Conservation (phyloP, 495 filamentous ascomycete genomes). For the Aspergillus sclerotiicarbonarius region DNA sequence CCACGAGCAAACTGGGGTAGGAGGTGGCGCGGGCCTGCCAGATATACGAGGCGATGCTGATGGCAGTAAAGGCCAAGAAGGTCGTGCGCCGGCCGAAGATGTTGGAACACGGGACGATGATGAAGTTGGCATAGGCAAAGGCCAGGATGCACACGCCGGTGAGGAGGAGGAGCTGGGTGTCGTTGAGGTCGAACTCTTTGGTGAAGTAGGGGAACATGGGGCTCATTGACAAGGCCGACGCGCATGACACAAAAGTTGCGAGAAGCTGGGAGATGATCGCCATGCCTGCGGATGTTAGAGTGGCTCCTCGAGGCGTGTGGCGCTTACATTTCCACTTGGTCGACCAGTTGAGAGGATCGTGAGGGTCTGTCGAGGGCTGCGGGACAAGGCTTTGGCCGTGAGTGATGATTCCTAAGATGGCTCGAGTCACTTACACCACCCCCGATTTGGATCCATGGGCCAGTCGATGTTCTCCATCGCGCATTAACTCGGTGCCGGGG, state of each 20-base stretch:
- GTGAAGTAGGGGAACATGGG: conserved; percentile 51
- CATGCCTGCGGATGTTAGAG: conserved; percentile 11
- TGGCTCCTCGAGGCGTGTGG: not conserved
- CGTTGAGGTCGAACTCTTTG: conserved; percentile 43
- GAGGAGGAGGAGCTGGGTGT: conserved; percentile 45
- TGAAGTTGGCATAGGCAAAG: conserved; percentile 53
- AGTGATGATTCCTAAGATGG: not conserved
- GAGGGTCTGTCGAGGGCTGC: not conserved
- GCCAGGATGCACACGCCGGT: conserved; percentile 53
- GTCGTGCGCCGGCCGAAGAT: conserved; percentile 54
- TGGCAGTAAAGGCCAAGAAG: conserved; percentile 45
- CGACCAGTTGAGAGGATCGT: not conserved
- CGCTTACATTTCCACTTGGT: not conserved
- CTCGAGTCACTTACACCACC: not conserved
- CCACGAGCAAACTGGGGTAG: conserved; percentile 53
- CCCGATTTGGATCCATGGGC: not conserved
- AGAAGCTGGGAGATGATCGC: conserved; percentile 38
- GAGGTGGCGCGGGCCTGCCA: conserved; percentile 54
- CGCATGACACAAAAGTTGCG: conserved; percentile 48
- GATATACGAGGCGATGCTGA: conserved; percentile 50
- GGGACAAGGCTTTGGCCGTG: not conserved
- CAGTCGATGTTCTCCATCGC: not conserved
- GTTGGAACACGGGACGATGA: conserved; percentile 53
- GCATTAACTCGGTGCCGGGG: not conserved
- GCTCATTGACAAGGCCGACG: conserved; percentile 50